These are phyloP conservation scores for Acarospora socialis DNA, from an alignment of 2,329 filamentous ascomycete species.

Conservation along the genomic window DNA sequence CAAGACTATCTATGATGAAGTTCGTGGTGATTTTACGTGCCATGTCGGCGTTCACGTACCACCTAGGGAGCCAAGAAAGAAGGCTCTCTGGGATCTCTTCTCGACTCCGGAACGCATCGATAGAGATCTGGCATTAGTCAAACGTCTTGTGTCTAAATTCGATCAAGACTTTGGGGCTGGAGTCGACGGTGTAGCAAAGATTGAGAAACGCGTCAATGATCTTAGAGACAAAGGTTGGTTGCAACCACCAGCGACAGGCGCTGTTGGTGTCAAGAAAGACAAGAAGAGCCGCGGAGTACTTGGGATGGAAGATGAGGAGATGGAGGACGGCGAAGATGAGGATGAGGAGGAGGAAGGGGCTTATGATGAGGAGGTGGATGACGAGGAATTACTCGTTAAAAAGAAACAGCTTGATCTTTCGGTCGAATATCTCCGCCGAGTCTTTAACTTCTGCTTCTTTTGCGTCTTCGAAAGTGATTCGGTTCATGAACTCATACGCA, in stretches of 20 bases:
- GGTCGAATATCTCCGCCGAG: constrained; percentile 89
- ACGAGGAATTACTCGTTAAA: constrained; percentile 76
- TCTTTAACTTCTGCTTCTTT: constrained; percentile 99
- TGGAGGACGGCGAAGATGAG: constrained; percentile 69
- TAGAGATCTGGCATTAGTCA: constrained; percentile 72
- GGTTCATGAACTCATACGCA: constrained; percentile 84
- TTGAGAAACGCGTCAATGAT: constrained; percentile 77
- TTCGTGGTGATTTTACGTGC: constrained; percentile 89
- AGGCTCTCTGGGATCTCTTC: constrained; percentile 92
- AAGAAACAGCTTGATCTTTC: constrained; percentile 95
- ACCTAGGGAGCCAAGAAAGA: constrained; percentile 72
- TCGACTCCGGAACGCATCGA: constrained; percentile 87
- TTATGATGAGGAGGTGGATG: constrained; percentile 66
- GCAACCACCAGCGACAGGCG: constrained; percentile 42
- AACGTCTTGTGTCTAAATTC: constrained; percentile 67
- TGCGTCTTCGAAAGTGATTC: constrained; percentile 98
- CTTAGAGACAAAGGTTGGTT: constrained; percentile 62
- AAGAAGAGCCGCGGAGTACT: constrained; percentile 33
- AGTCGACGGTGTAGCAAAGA: constrained; percentile 62
- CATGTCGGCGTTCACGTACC: constrained; percentile 94
- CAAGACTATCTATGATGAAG: constrained; percentile 90
- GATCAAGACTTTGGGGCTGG: constrained; percentile 69
- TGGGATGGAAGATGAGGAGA: constrained; percentile 45
- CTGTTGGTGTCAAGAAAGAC: constrained; percentile 39
- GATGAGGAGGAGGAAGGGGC: constrained; percentile 51